These are phyloP conservation scores for Tolypocladium guangdongense DNA, from an alignment of 2,329 filamentous ascomycete genomes.

Conservation along the genomic window DNA sequence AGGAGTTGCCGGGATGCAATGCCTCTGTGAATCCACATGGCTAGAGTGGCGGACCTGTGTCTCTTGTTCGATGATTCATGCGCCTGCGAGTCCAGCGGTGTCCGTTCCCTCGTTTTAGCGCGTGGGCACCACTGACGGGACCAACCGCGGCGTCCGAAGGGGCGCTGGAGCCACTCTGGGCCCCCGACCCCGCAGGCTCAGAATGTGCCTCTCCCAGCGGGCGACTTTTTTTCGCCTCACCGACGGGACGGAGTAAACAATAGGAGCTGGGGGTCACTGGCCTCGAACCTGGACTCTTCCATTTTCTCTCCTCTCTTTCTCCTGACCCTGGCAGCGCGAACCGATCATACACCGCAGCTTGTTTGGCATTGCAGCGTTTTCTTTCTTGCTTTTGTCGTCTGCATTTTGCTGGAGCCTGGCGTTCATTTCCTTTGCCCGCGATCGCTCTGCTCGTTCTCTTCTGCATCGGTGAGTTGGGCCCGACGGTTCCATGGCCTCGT, in stretches of 20 bases:
- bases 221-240: background rate
- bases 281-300: background rate
- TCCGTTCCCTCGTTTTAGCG: background rate
- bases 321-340: background rate
- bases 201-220: background rate
- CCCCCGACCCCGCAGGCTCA: background rate
- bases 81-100: background rate
- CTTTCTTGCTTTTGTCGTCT: conserved; percentile 8
- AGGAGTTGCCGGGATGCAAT: background rate
- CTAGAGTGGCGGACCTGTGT: too few relatives aligned
- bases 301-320: background rate
- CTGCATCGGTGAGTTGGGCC: conserved; percentile 1
- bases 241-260: background rate
- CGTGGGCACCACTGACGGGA: background rate
- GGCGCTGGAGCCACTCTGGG: background rate
- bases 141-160: background rate
- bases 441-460: background rate
- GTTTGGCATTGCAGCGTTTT: conserved; percentile 8
- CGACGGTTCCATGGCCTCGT: background rate
- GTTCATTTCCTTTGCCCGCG: conserved; percentile 15
- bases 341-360: conserved; percentile 1
- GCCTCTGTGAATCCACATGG: too few relatives aligned
- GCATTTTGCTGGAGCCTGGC: conserved; percentile 15
- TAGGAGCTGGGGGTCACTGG: background rate
- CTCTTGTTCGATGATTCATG: background rate